Percentiles rank a stretch among this genome's conserved stretches.
phyloP scores from a whole-genome alignment of 208 protist species.

The Porcisia hertigi region DNA sequence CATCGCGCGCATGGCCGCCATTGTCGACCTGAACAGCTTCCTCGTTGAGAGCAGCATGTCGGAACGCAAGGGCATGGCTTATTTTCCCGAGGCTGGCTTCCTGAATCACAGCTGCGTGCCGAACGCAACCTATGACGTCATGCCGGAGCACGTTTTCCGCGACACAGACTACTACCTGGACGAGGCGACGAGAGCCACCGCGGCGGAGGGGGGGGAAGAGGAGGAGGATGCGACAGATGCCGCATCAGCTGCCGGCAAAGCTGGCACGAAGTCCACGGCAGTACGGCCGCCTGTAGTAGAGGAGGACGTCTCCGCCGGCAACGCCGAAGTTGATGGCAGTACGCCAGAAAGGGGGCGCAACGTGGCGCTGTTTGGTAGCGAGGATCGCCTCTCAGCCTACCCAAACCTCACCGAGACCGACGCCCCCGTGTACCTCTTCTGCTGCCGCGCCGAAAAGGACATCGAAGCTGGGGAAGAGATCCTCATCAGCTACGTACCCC shows the following conservation, averaged over 20 bases:
- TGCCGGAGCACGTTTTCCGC: slow-evolving; percentile 76
- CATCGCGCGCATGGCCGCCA: slow-evolving; percentile 79
- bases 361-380: slow-evolving; percentile 24
- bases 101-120: slow-evolving; percentile 89
- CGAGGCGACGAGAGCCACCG: slow-evolving; percentile 22
- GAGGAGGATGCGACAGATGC: neutral
- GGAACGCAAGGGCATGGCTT: slow-evolving; percentile 87
- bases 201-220: slow-evolving; percentile 1
- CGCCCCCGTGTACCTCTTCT: slow-evolving; percentile 83
- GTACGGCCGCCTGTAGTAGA: neutral
- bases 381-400: slow-evolving; percentile 19
- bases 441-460: slow-evolving; percentile 76
- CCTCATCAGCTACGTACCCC: slow-evolving; percentile 85
- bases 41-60: slow-evolving; percentile 84
- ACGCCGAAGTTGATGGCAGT: neutral
- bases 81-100: slow-evolving; percentile 89
- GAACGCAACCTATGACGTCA: slow-evolving; percentile 85
- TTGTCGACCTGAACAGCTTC: slow-evolving; percentile 88
- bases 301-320: neutral
- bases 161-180: slow-evolving; percentile 84
- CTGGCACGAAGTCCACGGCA: neutral
- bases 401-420: slow-evolving; percentile 44
- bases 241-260: neutral
- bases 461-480: slow-evolving; percentile 77
- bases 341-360: slow-evolving; percentile 13